Evolutionary conservation across 202 grass and related monocot species (phyloP).

Genomic region (Musa balbisiana): DNA sequence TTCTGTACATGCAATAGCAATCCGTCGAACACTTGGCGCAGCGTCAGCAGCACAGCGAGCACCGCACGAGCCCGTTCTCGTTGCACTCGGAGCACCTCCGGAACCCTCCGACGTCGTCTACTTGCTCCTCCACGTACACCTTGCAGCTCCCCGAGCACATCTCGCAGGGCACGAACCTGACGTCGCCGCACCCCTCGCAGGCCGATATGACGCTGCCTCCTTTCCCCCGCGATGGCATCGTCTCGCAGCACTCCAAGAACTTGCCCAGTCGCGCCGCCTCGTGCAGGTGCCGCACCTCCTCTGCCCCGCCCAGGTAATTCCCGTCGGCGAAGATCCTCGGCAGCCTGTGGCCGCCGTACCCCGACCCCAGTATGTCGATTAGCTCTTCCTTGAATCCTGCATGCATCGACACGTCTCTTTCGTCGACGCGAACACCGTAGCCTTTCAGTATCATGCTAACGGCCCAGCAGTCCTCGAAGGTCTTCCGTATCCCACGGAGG

Average conservation of each 20-base stretch:
- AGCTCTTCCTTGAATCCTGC: conserved; percentile 71
- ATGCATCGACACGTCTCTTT: conserved; percentile 93
- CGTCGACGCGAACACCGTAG: conserved; percentile 53
- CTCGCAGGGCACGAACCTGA: conserved; percentile 56
- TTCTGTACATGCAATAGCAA: not conserved
- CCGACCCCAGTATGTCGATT: conserved; percentile 19
- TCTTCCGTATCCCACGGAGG: conserved; percentile 71
- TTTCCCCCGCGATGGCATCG: not conserved
- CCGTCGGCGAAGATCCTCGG: conserved; percentile 74
- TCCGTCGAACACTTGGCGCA: not conserved
- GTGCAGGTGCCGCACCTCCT: conserved; percentile 60
- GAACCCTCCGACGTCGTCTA: conserved; percentile 1
- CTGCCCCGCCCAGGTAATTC: conserved; percentile 50
- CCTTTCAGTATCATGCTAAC: conserved; percentile 56
- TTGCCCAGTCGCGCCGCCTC: conserved; percentile 54
- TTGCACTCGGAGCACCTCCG: conserved; percentile 54
- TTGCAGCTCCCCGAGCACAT: conserved; percentile 71
- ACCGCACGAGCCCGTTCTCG: conserved; percentile 78
- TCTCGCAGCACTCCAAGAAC: conserved; percentile 32
- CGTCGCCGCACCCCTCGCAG: conserved; percentile 52
- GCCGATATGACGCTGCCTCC: not conserved
- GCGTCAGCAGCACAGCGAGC: conserved; percentile 38
- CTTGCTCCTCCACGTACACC: conserved; percentile 39
- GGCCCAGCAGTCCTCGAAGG: conserved; percentile 66
- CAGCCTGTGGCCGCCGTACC: conserved; percentile 40